These are phyloP conservation scores for Microdochium nivale DNA, from an alignment of 2,329 filamentous ascomycete genomes.

Conservation along the genomic window DNA sequence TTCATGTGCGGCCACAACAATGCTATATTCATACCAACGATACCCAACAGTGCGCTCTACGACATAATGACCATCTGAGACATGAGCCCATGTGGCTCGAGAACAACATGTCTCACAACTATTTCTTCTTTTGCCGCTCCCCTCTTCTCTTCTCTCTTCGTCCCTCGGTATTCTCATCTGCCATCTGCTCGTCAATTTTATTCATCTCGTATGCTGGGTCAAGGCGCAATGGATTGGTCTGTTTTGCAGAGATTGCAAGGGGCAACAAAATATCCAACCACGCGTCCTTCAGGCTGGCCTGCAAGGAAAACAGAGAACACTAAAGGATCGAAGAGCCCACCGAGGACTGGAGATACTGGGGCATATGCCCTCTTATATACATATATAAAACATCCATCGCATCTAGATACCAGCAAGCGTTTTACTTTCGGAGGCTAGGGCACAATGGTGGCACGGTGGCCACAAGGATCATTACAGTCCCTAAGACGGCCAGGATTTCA, in stretches of 20 bases:
- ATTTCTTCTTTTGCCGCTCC: background rate
- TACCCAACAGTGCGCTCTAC: background rate
- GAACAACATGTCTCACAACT: background rate
- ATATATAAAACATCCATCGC: background rate
- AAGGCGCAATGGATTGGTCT: background rate
- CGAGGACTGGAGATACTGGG: background rate
- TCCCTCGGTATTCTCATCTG: background rate
- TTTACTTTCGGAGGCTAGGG: too few species aligned
- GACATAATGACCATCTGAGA: background rate
- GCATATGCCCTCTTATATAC: too few species aligned
- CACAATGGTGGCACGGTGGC: background rate
- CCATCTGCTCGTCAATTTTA: background rate
- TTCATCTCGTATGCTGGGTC: background rate
- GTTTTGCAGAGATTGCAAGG: background rate
- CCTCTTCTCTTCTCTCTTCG: background rate
- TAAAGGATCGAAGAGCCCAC: background rate
- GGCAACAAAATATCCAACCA: background rate
- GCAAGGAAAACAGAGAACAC: background rate
- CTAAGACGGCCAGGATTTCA: too few species aligned
- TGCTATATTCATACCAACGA: background rate
- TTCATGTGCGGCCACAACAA: background rate
- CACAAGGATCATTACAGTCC: too few species aligned
- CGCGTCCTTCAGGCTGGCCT: background rate
- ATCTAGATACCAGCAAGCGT: background rate
- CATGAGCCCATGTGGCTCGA: background rate